Conservation (phyloP, 192 early-diverging fungal species). For the Linnemannia zychae region DNA sequence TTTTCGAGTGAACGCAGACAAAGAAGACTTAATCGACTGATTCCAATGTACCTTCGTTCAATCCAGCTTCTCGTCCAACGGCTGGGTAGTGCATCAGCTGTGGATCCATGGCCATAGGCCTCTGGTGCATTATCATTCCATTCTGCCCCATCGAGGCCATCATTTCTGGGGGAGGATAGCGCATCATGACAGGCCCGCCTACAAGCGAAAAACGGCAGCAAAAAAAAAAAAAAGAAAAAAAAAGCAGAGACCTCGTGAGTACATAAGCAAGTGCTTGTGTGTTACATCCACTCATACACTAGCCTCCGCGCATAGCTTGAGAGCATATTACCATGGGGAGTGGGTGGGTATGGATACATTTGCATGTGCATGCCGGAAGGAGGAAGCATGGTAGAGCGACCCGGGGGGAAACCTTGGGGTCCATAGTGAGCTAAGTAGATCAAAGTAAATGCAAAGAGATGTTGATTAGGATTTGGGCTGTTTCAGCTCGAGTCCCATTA, state of each 20-base stretch:
- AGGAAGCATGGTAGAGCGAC: conserved; percentile 62
- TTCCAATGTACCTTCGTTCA: neutral
- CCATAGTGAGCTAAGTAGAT: conserved; percentile 58
- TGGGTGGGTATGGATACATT: conserved; percentile 65
- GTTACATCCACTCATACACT: neutral
- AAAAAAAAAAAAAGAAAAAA: neutral
- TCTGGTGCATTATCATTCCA: conserved; percentile 62
- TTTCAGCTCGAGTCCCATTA: neutral
- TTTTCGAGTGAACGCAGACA: too few species aligned
- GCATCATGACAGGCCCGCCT: conserved; percentile 69
- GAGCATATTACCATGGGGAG: conserved; percentile 52
- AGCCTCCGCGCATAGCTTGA: neutral
- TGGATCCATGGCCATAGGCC: conserved; percentile 61
- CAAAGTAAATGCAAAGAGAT: neutral
- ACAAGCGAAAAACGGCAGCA: neutral
- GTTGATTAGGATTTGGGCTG: neutral
- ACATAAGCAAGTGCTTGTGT: neutral
- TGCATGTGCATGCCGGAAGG: conserved; percentile 66
- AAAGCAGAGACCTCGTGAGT: neutral
- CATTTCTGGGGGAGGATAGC: conserved; percentile 68
- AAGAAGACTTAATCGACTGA: neutral
- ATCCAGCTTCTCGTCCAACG: conserved; percentile 25
- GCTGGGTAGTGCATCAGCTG: conserved; percentile 54
- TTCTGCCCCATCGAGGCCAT: conserved; percentile 55
- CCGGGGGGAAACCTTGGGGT: conserved; percentile 65